Evolutionary conservation across 1,284 basidiomycete species (phyloP).

Genomic region (Puccinia horiana): DNA sequence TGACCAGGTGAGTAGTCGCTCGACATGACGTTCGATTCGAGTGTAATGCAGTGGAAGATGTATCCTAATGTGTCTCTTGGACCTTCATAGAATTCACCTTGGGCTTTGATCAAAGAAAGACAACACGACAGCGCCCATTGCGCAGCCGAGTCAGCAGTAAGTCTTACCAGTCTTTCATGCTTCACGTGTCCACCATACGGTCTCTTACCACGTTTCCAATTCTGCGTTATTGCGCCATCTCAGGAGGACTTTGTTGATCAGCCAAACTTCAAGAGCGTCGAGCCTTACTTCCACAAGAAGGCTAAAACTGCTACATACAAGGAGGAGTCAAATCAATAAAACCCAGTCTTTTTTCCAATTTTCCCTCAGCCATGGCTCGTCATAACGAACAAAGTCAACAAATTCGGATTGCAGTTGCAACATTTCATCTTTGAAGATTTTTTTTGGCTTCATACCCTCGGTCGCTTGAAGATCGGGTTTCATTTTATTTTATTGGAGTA

Average conservation of each 20-base stretch:
- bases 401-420: neutral
- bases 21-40: neutral
- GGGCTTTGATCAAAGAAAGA: constrained; percentile 9
- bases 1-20: neutral
- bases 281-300: constrained; percentile 10
- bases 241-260: constrained; percentile 26
- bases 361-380: neutral
- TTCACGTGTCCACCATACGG: neutral
- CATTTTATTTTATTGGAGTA: neutral
- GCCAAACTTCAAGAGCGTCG: constrained; percentile 17
- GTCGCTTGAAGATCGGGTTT: neutral
- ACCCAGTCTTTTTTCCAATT: neutral
- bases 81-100: constrained; percentile 1
- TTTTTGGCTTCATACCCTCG: neutral
- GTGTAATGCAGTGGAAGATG: neutral
- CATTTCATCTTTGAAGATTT: neutral
- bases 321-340: neutral
- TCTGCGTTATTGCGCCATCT: too few relatives aligned
- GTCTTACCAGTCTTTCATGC: neutral
- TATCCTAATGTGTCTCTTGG: neutral
- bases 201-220: neutral
- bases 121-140: neutral
- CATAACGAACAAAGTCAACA: neutral
- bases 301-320: neutral
- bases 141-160: neutral